A percentile compares a stretch with the other conserved stretches of the same genome.
Evolutionary conservation across 2,329 filamentous ascomycete species (phyloP).

Genomic region (Colletotrichum neosansevieriae): DNA sequence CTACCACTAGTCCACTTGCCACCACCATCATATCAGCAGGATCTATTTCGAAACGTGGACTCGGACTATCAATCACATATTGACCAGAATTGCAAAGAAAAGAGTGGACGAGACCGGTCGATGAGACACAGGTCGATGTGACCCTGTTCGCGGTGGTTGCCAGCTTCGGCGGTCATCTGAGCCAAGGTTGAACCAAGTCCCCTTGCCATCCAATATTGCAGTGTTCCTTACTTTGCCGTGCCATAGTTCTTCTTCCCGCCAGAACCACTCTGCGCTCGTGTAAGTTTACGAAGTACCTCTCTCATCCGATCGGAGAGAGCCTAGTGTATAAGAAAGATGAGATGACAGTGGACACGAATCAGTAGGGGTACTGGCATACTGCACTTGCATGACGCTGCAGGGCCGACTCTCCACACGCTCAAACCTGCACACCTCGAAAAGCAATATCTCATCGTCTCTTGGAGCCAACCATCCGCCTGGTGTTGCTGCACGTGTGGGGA

Average conservation of each 20-base stretch:
- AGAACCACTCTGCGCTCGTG: background rate
- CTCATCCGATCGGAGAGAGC: conserved; percentile 10
- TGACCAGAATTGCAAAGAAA: background rate
- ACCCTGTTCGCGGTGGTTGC: conserved; percentile 23
- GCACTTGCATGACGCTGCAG: conserved; percentile 28
- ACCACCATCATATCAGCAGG: background rate
- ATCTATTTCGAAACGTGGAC: conserved; percentile 29
- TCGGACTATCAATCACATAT: conserved; percentile 26
- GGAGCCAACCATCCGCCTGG: conserved; percentile 13
- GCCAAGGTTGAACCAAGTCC: background rate
- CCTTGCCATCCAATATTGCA: conserved; percentile 1
- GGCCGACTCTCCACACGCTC: conserved; percentile 5
- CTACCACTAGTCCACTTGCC: background rate
- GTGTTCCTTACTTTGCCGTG: background rate
- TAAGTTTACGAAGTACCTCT: too few relatives aligned
- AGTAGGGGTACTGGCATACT: background rate
- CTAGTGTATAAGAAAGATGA: conserved; percentile 13
- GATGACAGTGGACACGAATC: conserved; percentile 27
- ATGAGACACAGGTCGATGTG: conserved; percentile 22
- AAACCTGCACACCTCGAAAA: background rate
- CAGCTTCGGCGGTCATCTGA: conserved; percentile 14
- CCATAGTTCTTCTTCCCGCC: background rate
- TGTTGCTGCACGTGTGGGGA: conserved; percentile 35
- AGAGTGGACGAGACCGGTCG: conserved; percentile 26
- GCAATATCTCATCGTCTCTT: background rate